A percentile compares a stretch with the other conserved stretches of the same genome.
Evolutionary conservation across 345 rosid species (phyloP).

Genomic region (Raphanus raphanistrum): DNA sequence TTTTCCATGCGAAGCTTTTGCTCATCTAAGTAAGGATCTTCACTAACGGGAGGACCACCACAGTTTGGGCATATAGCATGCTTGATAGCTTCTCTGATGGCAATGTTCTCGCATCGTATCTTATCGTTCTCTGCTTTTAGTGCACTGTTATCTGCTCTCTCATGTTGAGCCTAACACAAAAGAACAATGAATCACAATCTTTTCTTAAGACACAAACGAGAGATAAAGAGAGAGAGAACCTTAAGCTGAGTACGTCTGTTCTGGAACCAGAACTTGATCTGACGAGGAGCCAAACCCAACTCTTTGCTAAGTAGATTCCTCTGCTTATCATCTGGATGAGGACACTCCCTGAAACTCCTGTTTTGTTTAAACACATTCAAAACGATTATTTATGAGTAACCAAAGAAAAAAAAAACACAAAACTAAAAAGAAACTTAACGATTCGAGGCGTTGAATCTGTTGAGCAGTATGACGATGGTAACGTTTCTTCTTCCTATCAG

Average conservation of each 20-base stretch:
- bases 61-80: conserved; percentile 92
- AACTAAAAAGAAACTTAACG: conserved; percentile 44
- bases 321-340: conserved; percentile 98
- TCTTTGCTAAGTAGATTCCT: conserved; percentile 81
- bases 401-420: no score
- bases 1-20: conserved; percentile 85
- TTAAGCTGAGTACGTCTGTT: conserved; percentile 97
- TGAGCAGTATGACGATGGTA: conserved; percentile 94
- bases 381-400: no score
- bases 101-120: conserved; percentile 95
- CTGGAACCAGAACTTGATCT: conserved; percentile 99
- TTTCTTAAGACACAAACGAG: not conserved
- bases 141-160: conserved; percentile 77
- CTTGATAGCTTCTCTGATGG: conserved; percentile 89
- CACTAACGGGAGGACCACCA: conserved; percentile 80
- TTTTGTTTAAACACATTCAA: conserved; percentile 14
- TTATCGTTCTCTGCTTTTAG: conserved; percentile 86
- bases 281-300: conserved; percentile 86
- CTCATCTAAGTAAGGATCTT: conserved; percentile 88
- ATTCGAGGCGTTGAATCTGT: conserved; percentile 96
- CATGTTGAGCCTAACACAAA: conserved; percentile 72
- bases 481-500: conserved; percentile 75
- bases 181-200: not conserved
- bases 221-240: conserved; percentile 41
- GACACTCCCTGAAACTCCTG: conserved; percentile 92